Evolutionary conservation across 306 rosid genomes (phyloP).

Genomic region (Trifolium fragiferum): DNA sequence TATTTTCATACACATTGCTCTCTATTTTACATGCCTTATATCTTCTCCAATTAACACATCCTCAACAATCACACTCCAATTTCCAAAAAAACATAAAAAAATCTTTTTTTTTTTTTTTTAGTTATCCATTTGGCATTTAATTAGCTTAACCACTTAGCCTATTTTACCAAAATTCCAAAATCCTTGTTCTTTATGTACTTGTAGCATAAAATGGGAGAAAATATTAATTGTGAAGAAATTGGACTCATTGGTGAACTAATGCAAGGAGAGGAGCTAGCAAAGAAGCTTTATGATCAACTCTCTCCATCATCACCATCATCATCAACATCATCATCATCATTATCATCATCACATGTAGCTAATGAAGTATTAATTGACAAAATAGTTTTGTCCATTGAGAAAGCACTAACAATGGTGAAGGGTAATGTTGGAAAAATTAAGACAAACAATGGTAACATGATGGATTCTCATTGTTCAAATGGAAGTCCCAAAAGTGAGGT

Average conservation of each 20-base stretch:
- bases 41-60: constrained; percentile 16
- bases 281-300: constrained; percentile 55
- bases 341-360: constrained; percentile 47
- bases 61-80: constrained; percentile 13
- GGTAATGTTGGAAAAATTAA: constrained; percentile 41
- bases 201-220: constrained; percentile 46
- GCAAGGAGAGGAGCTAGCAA: constrained; percentile 68
- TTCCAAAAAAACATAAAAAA: neutral
- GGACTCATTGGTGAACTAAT: constrained; percentile 56
- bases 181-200: neutral
- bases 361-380: constrained; percentile 54
- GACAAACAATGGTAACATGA: constrained; percentile 15
- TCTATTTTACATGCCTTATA: constrained; percentile 13
- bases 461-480: constrained; percentile 48
- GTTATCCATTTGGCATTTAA: constrained; percentile 32
- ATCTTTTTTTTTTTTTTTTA: neutral
- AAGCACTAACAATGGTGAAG: constrained; percentile 53
- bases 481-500: constrained; percentile 56
- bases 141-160: constrained; percentile 26
- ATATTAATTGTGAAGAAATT: constrained; percentile 48
- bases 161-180: constrained; percentile 3
- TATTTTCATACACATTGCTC: constrained; percentile 28
- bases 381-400: constrained; percentile 62
- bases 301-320: constrained; percentile 52
- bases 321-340: constrained; percentile 55